These are phyloP conservation scores for Fusarium verrucosum DNA, from an alignment of 2,329 filamentous ascomycete species.

Conservation along the genomic window DNA sequence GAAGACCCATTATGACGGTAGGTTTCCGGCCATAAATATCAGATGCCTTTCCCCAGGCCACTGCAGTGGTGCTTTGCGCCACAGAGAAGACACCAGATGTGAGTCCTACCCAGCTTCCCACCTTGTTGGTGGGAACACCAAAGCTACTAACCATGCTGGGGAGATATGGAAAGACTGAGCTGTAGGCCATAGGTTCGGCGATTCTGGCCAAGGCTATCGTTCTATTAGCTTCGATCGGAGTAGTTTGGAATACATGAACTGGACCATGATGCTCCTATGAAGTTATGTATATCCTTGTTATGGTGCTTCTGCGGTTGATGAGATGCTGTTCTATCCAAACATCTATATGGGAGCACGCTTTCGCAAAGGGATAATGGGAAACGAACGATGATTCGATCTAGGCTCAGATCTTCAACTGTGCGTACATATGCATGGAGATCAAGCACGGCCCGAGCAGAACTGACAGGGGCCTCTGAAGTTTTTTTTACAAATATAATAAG, in stretches of 20 bases:
- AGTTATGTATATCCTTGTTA: background rate
- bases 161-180: slow-evolving; percentile 74
- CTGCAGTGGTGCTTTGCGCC: slow-evolving; percentile 74
- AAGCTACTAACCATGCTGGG: slow-evolving; percentile 88
- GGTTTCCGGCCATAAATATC: slow-evolving; percentile 86
- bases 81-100: slow-evolving; percentile 78
- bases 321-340: slow-evolving; percentile 23
- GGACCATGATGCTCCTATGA: slow-evolving; percentile 22
- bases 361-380: background rate
- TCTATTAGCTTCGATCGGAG: slow-evolving; percentile 46
- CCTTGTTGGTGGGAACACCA: slow-evolving; percentile 72
- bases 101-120: slow-evolving; percentile 83
- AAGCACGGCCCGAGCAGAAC: slow-evolving; percentile 3
- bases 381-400: background rate
- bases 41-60: slow-evolving; percentile 79
- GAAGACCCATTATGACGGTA: slow-evolving; percentile 76
- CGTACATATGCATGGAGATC: background rate
- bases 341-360: background rate
- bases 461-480: background rate
- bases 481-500: background rate
- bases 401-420: background rate
- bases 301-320: slow-evolving; percentile 32
- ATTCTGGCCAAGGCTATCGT: slow-evolving; percentile 76
- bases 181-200: slow-evolving; percentile 77
- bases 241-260: slow-evolving; percentile 19